phyloP scores from a whole-genome alignment of 306 rosid genomes.

The Pterocarpus santalinus region DNA sequence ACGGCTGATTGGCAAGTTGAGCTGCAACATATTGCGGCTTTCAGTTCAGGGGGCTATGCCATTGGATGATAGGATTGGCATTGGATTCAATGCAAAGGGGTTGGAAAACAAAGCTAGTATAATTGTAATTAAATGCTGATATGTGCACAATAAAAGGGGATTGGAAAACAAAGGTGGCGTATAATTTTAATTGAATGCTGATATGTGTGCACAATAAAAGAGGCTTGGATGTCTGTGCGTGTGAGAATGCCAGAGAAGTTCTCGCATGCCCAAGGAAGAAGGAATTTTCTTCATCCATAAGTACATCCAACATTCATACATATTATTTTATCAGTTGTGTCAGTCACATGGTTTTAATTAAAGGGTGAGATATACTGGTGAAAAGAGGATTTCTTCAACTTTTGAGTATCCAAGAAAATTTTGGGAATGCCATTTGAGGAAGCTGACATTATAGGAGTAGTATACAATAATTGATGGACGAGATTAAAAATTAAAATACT shows the following conservation, averaged over 20 bases:
- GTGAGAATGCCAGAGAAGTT: too few species aligned
- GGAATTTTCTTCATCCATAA: too few species aligned
- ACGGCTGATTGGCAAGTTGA: too few species aligned
- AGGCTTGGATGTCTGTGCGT: constrained; percentile 2
- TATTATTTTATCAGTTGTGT: too few species aligned
- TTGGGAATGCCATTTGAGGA: constrained; percentile 13
- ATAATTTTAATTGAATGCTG: neutral
- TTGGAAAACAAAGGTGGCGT: neutral
- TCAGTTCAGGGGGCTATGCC: constrained; percentile 9
- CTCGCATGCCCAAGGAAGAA: too few species aligned
- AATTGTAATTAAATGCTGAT: too few species aligned
- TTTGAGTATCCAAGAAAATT: neutral
- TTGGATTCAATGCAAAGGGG: constrained; percentile 11
- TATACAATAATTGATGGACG: neutral
- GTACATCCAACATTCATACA: too few species aligned
- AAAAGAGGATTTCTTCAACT: too few species aligned
- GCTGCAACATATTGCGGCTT: constrained; percentile 27
- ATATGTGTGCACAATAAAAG: neutral
- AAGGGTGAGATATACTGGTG: too few species aligned
- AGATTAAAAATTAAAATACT: neutral
- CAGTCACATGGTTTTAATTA: too few species aligned
- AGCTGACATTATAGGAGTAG: neutral
- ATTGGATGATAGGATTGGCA: constrained; percentile 3
- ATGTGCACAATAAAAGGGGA: too few species aligned
- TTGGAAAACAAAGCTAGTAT: neutral